Conservation (phyloP, 345 rosid species). For the Luvunga scandens region DNA sequence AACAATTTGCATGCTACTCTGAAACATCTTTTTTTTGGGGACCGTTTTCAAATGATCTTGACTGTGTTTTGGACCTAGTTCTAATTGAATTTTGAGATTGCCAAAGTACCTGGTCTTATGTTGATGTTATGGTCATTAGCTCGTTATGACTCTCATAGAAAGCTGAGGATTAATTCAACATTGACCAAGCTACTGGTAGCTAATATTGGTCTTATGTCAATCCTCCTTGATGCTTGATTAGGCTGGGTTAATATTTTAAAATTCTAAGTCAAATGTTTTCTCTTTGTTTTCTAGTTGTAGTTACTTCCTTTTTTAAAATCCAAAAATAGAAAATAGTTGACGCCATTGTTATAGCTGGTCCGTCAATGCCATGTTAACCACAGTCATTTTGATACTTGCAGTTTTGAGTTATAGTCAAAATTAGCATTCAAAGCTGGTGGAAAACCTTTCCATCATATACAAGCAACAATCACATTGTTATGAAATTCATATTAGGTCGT, state of each 20-base stretch:
- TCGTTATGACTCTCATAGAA: not conserved
- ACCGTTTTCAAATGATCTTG: not conserved
- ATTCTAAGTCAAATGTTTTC: not conserved
- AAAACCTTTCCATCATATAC: not conserved
- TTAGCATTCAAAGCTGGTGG: not conserved
- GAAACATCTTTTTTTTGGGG: not conserved
- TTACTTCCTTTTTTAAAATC: not conserved
- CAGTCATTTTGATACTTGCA: not conserved
- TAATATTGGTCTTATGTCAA: not conserved
- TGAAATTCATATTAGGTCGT: not conserved
- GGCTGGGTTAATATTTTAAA: not conserved
- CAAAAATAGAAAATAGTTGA: too few species aligned
- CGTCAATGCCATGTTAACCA: not conserved
- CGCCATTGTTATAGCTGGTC: not conserved
- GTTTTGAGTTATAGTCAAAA: not conserved
- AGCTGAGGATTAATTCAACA: not conserved
- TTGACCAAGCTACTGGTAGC: conserved; percentile 9
- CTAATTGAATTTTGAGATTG: not conserved
- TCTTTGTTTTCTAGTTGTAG: not conserved
- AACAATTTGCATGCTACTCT: not conserved
- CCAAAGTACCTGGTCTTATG: not conserved
- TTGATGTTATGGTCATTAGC: not conserved
- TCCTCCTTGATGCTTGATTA: conserved; percentile 1
- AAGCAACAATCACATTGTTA: not conserved
- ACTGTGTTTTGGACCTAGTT: not conserved